phyloP scores from a whole-genome alignment of 2,329 filamentous ascomycete genomes.

The Penicillium sp. region DNA sequence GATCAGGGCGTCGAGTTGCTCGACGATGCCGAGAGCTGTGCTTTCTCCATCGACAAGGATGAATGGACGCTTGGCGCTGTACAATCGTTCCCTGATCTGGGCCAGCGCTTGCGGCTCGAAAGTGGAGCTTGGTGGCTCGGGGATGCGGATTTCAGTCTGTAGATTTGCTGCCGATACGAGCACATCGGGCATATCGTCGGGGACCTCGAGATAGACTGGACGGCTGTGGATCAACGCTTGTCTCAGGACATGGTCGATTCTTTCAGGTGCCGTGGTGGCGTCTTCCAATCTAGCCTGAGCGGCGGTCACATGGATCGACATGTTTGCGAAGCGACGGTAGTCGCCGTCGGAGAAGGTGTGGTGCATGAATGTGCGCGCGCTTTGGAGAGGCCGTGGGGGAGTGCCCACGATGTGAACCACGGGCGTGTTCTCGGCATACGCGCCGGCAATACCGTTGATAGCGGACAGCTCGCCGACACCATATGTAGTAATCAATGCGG shows the following conservation, averaged over 20 bases:
- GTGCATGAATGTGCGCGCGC: conserved; percentile 50
- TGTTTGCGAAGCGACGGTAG: conserved; percentile 50
- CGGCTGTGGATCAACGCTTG: conserved; percentile 52
- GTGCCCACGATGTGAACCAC: conserved; percentile 60
- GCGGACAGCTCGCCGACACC: conserved; percentile 67
- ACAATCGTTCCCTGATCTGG: conserved; percentile 43
- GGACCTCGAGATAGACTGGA: conserved; percentile 55
- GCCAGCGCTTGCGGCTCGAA: conserved; percentile 26
- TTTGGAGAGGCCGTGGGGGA: conserved; percentile 46
- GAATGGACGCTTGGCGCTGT: conserved; percentile 46
- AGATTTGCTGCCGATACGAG: conserved; percentile 22
- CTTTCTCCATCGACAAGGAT: conserved; percentile 54
- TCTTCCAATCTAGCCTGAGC: conserved; percentile 50
- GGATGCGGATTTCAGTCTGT: conserved; percentile 17
- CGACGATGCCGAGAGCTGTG: conserved; percentile 41
- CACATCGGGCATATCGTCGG: conserved; percentile 50
- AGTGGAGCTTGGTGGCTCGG: conserved; percentile 9
- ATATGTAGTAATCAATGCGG: conserved; percentile 30
- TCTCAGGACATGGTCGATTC: conserved; percentile 52
- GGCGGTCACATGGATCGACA: conserved; percentile 50
- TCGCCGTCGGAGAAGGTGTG: conserved; percentile 65
- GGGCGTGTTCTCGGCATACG: conserved; percentile 68
- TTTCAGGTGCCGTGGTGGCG: conserved; percentile 44
- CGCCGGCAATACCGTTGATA: conserved; percentile 69
- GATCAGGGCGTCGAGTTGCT: conserved; percentile 45